A percentile compares a stretch with the other conserved stretches of the same genome.
phyloP scores from a whole-genome alignment of 345 rosid genomes.

The Barbarea vulgaris region DNA sequence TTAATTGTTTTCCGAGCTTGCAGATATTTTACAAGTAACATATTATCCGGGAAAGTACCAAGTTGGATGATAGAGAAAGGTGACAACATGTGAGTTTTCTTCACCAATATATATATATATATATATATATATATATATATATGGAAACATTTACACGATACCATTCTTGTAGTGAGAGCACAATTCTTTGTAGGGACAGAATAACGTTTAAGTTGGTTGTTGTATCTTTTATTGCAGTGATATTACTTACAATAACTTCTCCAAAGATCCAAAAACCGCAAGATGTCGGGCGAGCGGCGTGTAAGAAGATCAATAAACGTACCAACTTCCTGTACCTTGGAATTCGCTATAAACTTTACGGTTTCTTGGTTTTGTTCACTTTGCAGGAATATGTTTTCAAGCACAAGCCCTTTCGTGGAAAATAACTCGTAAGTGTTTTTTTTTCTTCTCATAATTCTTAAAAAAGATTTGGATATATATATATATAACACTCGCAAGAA shows the following conservation, averaged over 20 bases:
- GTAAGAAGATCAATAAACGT: slow-evolving; percentile 40
- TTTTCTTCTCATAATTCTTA: neutral
- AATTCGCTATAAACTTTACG: slow-evolving; percentile 18
- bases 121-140: no score
- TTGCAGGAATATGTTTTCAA: slow-evolving; percentile 54
- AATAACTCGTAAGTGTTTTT: slow-evolving; percentile 45
- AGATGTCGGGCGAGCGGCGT: slow-evolving; percentile 38
- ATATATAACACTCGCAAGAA: slow-evolving; percentile 6
- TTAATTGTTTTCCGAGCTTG: slow-evolving; percentile 24
- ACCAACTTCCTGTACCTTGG: slow-evolving; percentile 5
- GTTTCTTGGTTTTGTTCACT: slow-evolving; percentile 1
- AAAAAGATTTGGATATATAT: slow-evolving; percentile 1
- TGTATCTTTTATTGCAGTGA: slow-evolving; percentile 50
- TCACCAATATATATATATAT: no score
- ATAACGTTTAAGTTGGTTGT: slow-evolving; percentile 3
- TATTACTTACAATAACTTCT: slow-evolving; percentile 69
- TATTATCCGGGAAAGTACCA: slow-evolving; percentile 56
- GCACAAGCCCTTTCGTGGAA: slow-evolving; percentile 54
- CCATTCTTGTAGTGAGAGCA: no score
- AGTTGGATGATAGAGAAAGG: slow-evolving; percentile 47
- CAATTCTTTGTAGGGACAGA: neutral
- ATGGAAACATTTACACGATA: no score
- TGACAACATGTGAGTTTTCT: slow-evolving; percentile 47
- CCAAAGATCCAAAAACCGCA: slow-evolving; percentile 34
- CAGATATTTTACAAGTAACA: slow-evolving; percentile 49